Conservation (phyloP, 768 basidiomycete genomes). For the Naematelia encephala region DNA sequence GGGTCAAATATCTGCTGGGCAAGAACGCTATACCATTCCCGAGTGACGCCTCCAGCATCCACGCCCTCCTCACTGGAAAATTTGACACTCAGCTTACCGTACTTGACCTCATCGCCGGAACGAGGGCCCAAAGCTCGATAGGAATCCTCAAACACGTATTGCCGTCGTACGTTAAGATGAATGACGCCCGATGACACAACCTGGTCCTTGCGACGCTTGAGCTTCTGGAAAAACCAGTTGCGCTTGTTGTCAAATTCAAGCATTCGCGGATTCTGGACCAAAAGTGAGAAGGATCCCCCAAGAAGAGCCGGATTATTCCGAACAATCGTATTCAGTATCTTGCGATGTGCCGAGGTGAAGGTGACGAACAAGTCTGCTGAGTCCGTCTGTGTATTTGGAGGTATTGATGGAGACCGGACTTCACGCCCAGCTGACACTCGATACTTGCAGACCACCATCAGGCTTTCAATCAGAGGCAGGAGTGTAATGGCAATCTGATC, state of each 20-base stretch:
- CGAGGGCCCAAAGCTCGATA: constrained; percentile 87
- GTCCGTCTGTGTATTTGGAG: constrained; percentile 51
- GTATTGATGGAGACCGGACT: constrained; percentile 31
- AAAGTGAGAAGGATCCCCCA: constrained; percentile 94
- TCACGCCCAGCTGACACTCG: constrained; percentile 52
- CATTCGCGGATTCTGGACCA: constrained; percentile 92
- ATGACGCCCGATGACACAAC: constrained; percentile 19
- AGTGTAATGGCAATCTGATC: constrained; percentile 89
- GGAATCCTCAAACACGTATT: constrained; percentile 94
- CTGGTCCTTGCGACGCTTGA: constrained; percentile 38
- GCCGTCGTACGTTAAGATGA: constrained; percentile 44
- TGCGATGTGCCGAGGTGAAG: constrained; percentile 90
- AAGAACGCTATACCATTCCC: constrained; percentile 98
- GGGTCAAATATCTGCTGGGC: constrained; percentile 99
- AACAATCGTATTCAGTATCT: constrained; percentile 93
- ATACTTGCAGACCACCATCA: constrained; percentile 99
- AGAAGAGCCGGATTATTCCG: constrained; percentile 96
- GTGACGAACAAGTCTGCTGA: constrained; percentile 83
- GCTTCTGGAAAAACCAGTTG: constrained; percentile 56
- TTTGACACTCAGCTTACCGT: constrained; percentile 91
- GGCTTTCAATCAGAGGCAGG: constrained; percentile 86
- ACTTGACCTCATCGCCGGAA: constrained; percentile 92
- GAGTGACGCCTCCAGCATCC: constrained; percentile 94
- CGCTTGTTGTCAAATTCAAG: constrained; percentile 99
- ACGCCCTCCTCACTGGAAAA: constrained; percentile 98